Conservation (phyloP, 345 rosid genomes). For the Euphorbia peplus region DNA sequence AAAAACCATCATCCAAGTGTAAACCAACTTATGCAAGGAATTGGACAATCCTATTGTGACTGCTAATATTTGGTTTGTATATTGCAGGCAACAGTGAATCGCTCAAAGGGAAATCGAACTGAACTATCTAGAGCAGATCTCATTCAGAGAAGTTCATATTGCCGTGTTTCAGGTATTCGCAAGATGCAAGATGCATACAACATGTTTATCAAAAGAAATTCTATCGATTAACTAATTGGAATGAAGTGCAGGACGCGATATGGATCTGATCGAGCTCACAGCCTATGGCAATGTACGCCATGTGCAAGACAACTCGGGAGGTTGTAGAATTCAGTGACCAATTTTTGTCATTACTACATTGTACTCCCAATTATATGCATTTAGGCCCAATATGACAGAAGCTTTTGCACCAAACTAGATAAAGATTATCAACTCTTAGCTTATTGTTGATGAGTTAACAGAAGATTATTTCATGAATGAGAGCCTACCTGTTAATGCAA, state of each 20-base stretch:
- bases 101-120: slow-evolving; percentile 82
- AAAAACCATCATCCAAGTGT: not conserved
- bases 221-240: slow-evolving; percentile 7
- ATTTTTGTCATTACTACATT: not conserved
- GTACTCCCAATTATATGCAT: not conserved
- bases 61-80: not conserved
- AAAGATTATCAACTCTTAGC: not conserved
- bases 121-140: slow-evolving; percentile 83
- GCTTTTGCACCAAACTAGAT: not conserved
- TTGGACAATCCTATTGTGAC: not conserved
- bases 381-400: not conserved
- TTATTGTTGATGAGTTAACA: too few relatives aligned
- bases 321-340: slow-evolving; percentile 79
- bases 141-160: slow-evolving; percentile 77
- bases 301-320: slow-evolving; percentile 55
- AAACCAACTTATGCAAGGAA: not conserved
- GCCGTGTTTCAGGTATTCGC: slow-evolving; percentile 76
- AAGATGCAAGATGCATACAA: not conserved
- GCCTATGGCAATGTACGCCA: slow-evolving; percentile 82
- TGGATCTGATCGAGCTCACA: slow-evolving; percentile 86
- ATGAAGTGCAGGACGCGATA: slow-evolving; percentile 60
- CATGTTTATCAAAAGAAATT: slow-evolving; percentile 1
- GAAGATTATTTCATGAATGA: too few relatives aligned
- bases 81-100: slow-evolving; percentile 72
- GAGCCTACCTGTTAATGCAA: too few relatives aligned